phyloP scores from a whole-genome alignment of 1,284 basidiomycete genomes.

The Ceratobasidium sp. region DNA sequence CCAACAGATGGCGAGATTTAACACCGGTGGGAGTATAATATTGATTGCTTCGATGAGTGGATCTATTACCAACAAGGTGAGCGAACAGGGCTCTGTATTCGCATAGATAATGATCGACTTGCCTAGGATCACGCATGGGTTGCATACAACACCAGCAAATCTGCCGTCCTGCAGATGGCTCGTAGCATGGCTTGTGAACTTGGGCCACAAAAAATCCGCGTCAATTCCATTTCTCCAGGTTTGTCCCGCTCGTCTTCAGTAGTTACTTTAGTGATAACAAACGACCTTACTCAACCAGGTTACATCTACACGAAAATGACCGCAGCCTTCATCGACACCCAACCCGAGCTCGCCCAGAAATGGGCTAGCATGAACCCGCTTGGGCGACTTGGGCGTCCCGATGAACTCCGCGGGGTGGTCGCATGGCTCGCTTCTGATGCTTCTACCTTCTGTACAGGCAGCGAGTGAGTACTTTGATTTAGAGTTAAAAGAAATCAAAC shows the following conservation, averaged over 20 bases:
- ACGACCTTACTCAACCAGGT: slow-evolving; percentile 6
- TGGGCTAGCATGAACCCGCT: slow-evolving; percentile 83
- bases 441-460: slow-evolving; percentile 79
- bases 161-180: slow-evolving; percentile 60
- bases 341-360: slow-evolving; percentile 75
- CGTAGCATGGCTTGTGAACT: slow-evolving; percentile 60
- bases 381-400: slow-evolving; percentile 77
- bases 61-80: slow-evolving; percentile 62
- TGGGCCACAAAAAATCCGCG: slow-evolving; percentile 56
- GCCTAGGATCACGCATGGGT: slow-evolving; percentile 53
- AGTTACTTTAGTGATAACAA: neutral
- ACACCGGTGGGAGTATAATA: slow-evolving; percentile 81
- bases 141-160: slow-evolving; percentile 60
- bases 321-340: slow-evolving; percentile 76
- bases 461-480: slow-evolving; percentile 67
- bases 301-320: slow-evolving; percentile 68
- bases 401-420: slow-evolving; percentile 82
- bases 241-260: neutral
- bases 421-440: slow-evolving; percentile 85
- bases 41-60: slow-evolving; percentile 90
- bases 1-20: slow-evolving; percentile 77
- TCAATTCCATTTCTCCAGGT: slow-evolving; percentile 56
- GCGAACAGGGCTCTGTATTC: neutral
- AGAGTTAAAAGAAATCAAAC: neutral
- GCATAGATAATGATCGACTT: neutral